Evolutionary conservation across 2,329 filamentous ascomycete species (phyloP), one percentile per base, ranked within the genome.

Genomic region (Chaetomiaceae sp.): DNA sequence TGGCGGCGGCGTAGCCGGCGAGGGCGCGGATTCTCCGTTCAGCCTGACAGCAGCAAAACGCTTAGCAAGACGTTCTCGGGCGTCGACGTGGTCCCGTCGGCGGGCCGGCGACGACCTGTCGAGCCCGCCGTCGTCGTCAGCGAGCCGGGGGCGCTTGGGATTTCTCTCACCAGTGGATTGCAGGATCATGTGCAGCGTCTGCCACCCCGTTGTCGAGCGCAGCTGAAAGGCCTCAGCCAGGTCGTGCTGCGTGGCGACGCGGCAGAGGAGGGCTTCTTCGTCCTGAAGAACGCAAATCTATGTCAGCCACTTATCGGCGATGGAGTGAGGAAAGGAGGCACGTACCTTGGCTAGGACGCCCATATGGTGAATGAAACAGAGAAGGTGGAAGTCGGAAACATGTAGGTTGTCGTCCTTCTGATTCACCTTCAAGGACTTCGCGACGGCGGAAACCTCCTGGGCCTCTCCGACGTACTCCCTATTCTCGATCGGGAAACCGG

Each of bases 111-210:
- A 32, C 29, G 29, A 32, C 29, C 29, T 32, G 29, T 14, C 29
- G 29, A n/a, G n/a, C 29, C 37, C 41, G 38, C 9, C 56, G 56
- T 51, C 59, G 53, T 62, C 59, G 57, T 57, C 67, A 62, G 66
- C 64, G 30, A 35, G 40, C 61, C 69, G 70, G 63, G 64, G 68
- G 63, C 80, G 86, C 77, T 93, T 94, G 68, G 83, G 83, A 79
- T 84, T 81, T 81, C 84, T 84, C 86, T 95, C 90, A 95, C 90
- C 88, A 78, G 88, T 89, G 81, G 89, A 86, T 82, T 93, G 82
- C 71, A 97, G 79, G 66, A 98, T 95, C 67, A 86, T 84, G 69
- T 91, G 78, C 62, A 98, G 76, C 49, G 88, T 97, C 67, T 90
- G 86, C 93, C 93, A 98, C 62, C 93, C 93, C 62, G 84, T 78